Conservation (phyloP, 2,329 filamentous ascomycete genomes). For the Balansia obtecta region DNA sequence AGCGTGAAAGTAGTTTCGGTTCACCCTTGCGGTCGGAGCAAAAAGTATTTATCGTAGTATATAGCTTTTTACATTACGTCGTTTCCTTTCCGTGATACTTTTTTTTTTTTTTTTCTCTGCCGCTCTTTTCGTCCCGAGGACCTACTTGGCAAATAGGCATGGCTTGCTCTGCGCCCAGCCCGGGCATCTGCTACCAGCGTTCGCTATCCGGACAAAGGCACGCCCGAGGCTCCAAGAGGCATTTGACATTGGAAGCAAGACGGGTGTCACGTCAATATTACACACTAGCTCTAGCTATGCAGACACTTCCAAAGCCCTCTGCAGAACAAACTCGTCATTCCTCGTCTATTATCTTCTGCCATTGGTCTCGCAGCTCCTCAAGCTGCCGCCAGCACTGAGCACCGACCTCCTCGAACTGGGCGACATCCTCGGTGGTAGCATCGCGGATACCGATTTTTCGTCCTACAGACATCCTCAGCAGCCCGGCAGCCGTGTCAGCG, state of each 20-base stretch:
- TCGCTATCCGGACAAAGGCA: too few species aligned
- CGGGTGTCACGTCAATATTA: too few species aligned
- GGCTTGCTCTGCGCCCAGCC: too few species aligned
- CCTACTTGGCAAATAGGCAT: too few species aligned
- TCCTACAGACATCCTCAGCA: conserved; percentile 39
- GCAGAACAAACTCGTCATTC: not conserved
- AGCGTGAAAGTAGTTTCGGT: not conserved
- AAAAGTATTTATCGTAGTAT: not conserved
- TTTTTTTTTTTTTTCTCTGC: too few species aligned
- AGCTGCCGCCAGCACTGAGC: conserved; percentile 54
- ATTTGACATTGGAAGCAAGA: too few species aligned
- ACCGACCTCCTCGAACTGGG: conserved; percentile 51
- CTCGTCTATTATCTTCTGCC: conserved; percentile 36
- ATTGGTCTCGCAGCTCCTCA: conserved; percentile 55
- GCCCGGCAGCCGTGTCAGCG: conserved; percentile 31
- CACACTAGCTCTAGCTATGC: too few species aligned
- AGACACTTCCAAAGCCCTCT: not conserved
- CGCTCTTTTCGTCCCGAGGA: too few species aligned
- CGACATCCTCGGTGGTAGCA: conserved; percentile 46
- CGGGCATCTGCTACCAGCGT: too few species aligned
- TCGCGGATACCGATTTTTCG: conserved; percentile 46
- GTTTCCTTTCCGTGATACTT: too few species aligned
- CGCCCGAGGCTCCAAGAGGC: too few species aligned
- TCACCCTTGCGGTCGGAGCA: not conserved
- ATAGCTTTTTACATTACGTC: not conserved